Base-by-base conservation (phyloP, 2,329 filamentous ascomycete genomes). In the Chaetothyriales sp. region DNA sequence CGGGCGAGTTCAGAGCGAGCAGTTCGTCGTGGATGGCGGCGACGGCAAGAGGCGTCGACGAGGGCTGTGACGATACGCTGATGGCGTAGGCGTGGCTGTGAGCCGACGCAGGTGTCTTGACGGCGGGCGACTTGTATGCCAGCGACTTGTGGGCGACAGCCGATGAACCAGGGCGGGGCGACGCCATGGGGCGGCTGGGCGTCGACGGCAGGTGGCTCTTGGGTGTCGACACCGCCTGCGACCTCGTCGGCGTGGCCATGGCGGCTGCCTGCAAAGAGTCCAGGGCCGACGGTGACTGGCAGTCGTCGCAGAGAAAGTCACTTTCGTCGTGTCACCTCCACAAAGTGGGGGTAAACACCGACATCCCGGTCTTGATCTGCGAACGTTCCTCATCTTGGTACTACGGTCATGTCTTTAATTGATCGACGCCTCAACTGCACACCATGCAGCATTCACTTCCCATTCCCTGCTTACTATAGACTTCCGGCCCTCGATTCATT, bases 91-190 rank as follows among this genome's bases (percentile, higher is more conserved):
- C 55, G 51, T 67, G 66, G 2, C 59, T 63, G 10, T 66, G 61
- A 5, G 65, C 64, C 10, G 63, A 67, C 19, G 70, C 69, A 1
- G 70, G 70, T 0, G 70, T 73, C 54, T 66, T 68, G 53, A 65
- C 67, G 4, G 70, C 70, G 2, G 70, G 70, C 5, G 70, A 73
- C 57, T 71, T 73, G 52, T 71, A 67, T 15, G 70, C 66, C 18
- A 71, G 61, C 45, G 46, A 47, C 15, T 47, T 47, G 46, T 47
- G 55, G 48, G 22, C 22, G 67, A 65, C 64, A 64, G 64, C 22
- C 64, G 65, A 47, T 19, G 65, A 67, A 25, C 68, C 64, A 8
- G 69, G 69, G 50, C 66, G 69, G 47, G 70, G 70, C 19, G 70
- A 72, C 29, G 70, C 69, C 29, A 68, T 70, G 44, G 70, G 60